phyloP scores from a whole-genome alignment of 1,139 yeast species.

The Meyerozyma athensensis region DNA sequence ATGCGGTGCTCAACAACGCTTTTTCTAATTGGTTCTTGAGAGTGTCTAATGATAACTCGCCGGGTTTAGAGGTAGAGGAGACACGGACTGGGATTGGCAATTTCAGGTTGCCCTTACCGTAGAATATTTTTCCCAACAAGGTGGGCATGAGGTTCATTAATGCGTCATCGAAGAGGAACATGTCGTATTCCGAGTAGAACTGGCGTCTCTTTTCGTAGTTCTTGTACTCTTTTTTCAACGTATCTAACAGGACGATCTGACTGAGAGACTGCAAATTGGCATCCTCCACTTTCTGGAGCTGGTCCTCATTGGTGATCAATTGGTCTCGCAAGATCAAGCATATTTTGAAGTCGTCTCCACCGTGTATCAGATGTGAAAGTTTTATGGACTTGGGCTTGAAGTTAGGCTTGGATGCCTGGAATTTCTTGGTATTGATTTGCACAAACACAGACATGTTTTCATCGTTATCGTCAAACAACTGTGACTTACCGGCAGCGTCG shows the following conservation, averaged over 20 bases:
- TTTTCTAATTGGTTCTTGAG: slow-evolving; percentile 57
- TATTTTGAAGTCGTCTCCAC: slow-evolving; percentile 45
- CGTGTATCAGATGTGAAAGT: slow-evolving; percentile 46
- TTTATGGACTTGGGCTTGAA: slow-evolving; percentile 69
- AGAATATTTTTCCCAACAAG: slow-evolving; percentile 75
- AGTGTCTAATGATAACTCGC: slow-evolving; percentile 50
- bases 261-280: slow-evolving; percentile 44
- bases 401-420: slow-evolving; percentile 54
- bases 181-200: slow-evolving; percentile 54
- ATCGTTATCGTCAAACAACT: slow-evolving; percentile 48
- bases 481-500: slow-evolving; percentile 22
- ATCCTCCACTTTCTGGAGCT: slow-evolving; percentile 56
- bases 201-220: slow-evolving; percentile 69
- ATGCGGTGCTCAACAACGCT: slow-evolving; percentile 54
- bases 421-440: slow-evolving; percentile 62
- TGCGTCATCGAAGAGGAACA: slow-evolving; percentile 81
- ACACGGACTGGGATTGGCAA: slow-evolving; percentile 70
- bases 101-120: slow-evolving; percentile 47
- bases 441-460: slow-evolving; percentile 51
- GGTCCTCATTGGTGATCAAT: slow-evolving; percentile 53
- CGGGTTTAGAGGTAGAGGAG: slow-evolving; percentile 28
- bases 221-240: slow-evolving; percentile 63
- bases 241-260: slow-evolving; percentile 50
- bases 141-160: slow-evolving; percentile 77
- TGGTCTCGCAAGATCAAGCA: slow-evolving; percentile 73